Conservation (phyloP, 2,329 filamentous ascomycete species). For the Cladophialophora yegresii region DNA sequence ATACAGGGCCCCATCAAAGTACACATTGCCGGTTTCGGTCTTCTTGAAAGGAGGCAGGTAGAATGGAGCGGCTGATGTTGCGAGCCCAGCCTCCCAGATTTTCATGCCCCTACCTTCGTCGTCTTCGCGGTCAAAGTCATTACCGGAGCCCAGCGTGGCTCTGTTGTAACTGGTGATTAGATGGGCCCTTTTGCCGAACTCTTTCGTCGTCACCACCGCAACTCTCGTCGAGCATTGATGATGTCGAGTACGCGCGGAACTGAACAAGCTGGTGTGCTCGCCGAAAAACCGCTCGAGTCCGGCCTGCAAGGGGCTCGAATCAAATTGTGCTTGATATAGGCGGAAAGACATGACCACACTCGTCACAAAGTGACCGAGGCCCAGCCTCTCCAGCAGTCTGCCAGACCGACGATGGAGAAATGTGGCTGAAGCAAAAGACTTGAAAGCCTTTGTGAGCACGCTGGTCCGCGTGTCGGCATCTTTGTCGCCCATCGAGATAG, state of each 20-base stretch:
- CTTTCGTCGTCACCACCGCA: conserved; percentile 11
- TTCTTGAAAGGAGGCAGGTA: conserved; percentile 15
- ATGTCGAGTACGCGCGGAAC: conserved; percentile 15
- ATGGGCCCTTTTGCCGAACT: conserved; percentile 9
- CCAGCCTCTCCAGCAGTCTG: background rate
- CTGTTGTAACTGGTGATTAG: conserved; percentile 18
- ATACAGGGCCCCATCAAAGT: conserved; percentile 13
- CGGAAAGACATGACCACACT: conserved; percentile 17
- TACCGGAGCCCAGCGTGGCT: background rate
- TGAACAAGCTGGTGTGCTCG: conserved; percentile 8
- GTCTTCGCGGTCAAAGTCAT: conserved; percentile 17
- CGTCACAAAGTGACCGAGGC: conserved; percentile 14
- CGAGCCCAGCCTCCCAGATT: conserved; percentile 14
- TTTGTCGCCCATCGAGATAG: conserved; percentile 6
- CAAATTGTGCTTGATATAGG: conserved; percentile 11
- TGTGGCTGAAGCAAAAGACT: conserved; percentile 4
- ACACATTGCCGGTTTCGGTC: conserved; percentile 3
- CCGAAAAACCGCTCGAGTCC: conserved; percentile 10
- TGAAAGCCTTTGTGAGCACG: conserved; percentile 6
- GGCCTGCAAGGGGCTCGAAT: conserved; percentile 1
- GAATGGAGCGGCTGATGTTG: conserved; percentile 9
- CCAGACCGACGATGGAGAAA: conserved; percentile 4
- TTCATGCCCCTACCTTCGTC: conserved; percentile 12
- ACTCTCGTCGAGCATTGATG: conserved; percentile 16
- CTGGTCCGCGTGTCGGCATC: conserved; percentile 8